Conservation (phyloP, 1,139 yeast genomes). For the Geotrichum candidum region DNA sequence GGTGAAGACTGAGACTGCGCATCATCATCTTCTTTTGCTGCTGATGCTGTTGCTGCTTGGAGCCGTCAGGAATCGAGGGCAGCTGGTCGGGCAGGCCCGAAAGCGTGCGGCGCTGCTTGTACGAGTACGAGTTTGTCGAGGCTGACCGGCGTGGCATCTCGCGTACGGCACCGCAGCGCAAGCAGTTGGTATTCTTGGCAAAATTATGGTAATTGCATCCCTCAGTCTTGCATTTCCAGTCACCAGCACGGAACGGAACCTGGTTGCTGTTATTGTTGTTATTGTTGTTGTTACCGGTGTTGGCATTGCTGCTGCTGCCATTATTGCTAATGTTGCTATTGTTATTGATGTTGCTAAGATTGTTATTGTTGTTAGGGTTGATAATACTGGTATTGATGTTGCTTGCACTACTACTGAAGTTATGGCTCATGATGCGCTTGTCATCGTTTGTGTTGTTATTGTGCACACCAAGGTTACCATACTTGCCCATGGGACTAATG, state of each 20-base stretch:
- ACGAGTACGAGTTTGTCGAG: conserved; percentile 7
- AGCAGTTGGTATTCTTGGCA: conserved; percentile 82
- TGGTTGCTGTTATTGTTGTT: conserved; percentile 29
- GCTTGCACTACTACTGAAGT: neutral
- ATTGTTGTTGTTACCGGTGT: conserved; percentile 8
- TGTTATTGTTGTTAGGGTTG: neutral
- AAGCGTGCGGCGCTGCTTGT: neutral
- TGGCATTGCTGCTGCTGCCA: conserved; percentile 6
- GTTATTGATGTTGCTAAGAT: neutral
- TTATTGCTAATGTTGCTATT: conserved; percentile 1
- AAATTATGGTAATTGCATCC: conserved; percentile 85
- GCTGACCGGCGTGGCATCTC: conserved; percentile 30
- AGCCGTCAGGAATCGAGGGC: neutral
- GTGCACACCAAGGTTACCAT: neutral
- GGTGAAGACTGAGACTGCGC: neutral
- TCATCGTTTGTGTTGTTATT: neutral
- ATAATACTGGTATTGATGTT: neutral
- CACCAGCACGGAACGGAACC: conserved; percentile 95
- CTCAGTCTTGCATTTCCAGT: conserved; percentile 84
- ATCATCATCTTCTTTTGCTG: neutral
- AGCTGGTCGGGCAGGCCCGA: conserved; percentile 1
- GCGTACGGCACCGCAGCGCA: conserved; percentile 82
- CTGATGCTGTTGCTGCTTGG: neutral
- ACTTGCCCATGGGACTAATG: neutral
- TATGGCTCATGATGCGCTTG: neutral